Evolutionary conservation across 768 basidiomycete species (phyloP), one percentile per base, ranked within the genome.

Genomic region (Neoboletus magnificus): DNA sequence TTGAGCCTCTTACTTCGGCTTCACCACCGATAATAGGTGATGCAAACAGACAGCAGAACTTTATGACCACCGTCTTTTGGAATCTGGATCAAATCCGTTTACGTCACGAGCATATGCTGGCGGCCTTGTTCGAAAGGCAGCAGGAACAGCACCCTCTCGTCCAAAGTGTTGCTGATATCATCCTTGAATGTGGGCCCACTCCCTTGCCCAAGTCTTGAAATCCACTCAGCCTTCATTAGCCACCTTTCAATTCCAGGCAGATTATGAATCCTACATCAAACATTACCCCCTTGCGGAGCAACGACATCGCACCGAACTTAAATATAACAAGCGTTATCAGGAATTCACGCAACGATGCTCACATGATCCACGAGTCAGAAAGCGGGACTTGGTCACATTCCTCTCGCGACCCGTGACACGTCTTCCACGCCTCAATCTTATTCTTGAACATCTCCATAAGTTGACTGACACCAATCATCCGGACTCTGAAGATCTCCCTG

Each of bases 261-360:
- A 81, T 10, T 93, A 93, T 58, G 91, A 93, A 59, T 76, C 77
- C 1, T 93, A 93, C 70, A 89, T 93, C 71, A 89, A 93, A 65
- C 85, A 93, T 58, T 95, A 93, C 58, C 93, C 93, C 4, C 76
- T 95, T 43, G 83, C 93, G 1, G 90, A 94, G 65, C 89, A 89
- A 11, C 79, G 78, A 25, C 91, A 95, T 63, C 86, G 88, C 49
- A 81, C 83, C 30, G 90, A 95, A 66, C 77, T 89, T 41, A 83
- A 80, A 52, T 76, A 75, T 29, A 95, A 92, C 68, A 73, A 77
- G 12, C 72, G 70, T 3, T 96, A 95, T 67, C 80, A 81, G 54
- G 68, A 72, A 20, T 91, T 93, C 63, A 74, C 91, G 29, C 80
- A 85, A 62, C 77, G 77, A 27, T 81, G 82, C 36, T 78, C 83